Base-by-base conservation (phyloP, 371 early-diverging fungal genomes). In the Lichtheimia ramosa region DNA sequence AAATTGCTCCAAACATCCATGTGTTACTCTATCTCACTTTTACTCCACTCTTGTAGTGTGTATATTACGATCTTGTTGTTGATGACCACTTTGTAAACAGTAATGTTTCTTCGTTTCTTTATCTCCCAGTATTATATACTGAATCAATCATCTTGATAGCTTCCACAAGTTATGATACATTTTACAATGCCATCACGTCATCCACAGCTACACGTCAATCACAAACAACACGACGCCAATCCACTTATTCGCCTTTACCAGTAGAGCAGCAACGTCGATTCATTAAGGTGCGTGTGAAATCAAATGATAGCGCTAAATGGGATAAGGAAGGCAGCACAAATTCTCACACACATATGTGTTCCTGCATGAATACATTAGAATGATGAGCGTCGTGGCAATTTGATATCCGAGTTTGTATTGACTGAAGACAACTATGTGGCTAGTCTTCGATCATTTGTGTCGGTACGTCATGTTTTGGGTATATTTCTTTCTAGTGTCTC, bases 391-490 rank as follows among this genome's bases (percentile, higher is more conserved):
- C 63, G 28, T 60, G 58, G 16, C 55, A 69, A 55, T 67, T 69
- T 24, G 64, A 73, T 59, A 65, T 40, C 49, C 24, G 63, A 80
- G 34, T 80, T 80, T 53, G 73, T 73, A 4, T 43, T 53, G 5
- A 80, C 77, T 2, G 80, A 80, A 54, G 59, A 69, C 56, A 74
- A 66, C 12, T 80, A 80, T 54, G 75, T 77, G 4, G 64, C 73
- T 12, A 76, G 63, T 7, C 54, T 80, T 16, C 58, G 39, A 16
- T 42, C 57, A 21, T 63, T 63, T 25, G 48, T 63, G 20, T 48
- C 51, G 54, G 63, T 63, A 58, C 13, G 34, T 28, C 1, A 18
- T 43, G 13, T 43, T 34, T n/a, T 15, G 27, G 25, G 48, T 24
- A 34, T 18, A 34, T 56, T 15, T 34, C 15, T 56, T 15, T 34